phyloP scores from a whole-genome alignment of 257 asterid species.

The Solanum corneliomulleri region DNA sequence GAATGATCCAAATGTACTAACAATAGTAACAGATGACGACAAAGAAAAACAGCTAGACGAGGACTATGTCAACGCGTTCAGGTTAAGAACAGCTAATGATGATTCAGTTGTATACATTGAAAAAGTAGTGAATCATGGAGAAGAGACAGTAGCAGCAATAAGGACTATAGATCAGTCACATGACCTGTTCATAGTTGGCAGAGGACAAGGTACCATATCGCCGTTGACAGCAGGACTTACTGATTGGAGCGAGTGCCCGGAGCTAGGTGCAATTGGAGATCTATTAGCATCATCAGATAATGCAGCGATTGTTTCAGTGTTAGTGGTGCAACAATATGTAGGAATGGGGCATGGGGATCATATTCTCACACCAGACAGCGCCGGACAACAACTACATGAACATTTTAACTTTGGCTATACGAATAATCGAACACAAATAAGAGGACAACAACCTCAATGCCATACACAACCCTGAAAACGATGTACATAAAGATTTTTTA shows the following conservation, averaged over 20 bases:
- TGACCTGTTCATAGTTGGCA: slow-evolving; percentile 70
- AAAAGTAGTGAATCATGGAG: slow-evolving; percentile 64
- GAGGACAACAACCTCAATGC: neutral
- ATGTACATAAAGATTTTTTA: neutral
- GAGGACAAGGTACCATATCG: slow-evolving; percentile 61
- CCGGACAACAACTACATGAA: slow-evolving; percentile 12
- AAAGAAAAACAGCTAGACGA: slow-evolving; percentile 52
- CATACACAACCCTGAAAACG: neutral
- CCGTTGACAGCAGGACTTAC: slow-evolving; percentile 83
- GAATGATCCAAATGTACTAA: slow-evolving; percentile 18
- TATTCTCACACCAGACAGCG: slow-evolving; percentile 36
- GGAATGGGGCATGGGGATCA: slow-evolving; percentile 47
- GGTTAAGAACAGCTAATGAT: slow-evolving; percentile 30
- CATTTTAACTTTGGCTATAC: slow-evolving; percentile 6
- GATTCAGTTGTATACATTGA: slow-evolving; percentile 35
- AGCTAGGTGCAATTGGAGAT: slow-evolving; percentile 89
- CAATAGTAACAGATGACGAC: slow-evolving; percentile 28
- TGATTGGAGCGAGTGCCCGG: slow-evolving; percentile 99
- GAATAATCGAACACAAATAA: neutral
- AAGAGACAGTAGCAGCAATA: slow-evolving; percentile 75
- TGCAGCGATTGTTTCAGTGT: slow-evolving; percentile 62
- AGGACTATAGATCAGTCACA: slow-evolving; percentile 46
- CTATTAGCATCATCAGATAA: slow-evolving; percentile 76
- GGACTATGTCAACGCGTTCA: slow-evolving; percentile 48
- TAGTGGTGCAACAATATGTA: slow-evolving; percentile 81